Conservation (phyloP, 768 basidiomycete species). For the Albatrellus ellisii region DNA sequence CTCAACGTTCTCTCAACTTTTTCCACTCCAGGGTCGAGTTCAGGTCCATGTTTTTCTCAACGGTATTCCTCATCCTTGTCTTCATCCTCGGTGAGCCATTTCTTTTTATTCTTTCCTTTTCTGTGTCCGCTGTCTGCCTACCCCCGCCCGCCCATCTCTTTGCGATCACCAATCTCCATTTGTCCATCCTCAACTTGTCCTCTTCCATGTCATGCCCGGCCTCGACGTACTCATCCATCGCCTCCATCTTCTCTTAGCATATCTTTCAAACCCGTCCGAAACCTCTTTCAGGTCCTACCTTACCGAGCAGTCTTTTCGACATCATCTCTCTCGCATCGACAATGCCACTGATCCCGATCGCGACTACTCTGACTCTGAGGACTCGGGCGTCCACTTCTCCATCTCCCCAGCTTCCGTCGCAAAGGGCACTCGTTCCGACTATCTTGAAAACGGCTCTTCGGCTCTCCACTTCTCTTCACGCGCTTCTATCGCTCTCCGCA, state of each 20-base stretch:
- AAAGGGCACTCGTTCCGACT: conserved; percentile 10
- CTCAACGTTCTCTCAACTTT: conserved; percentile 32
- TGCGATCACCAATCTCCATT: conserved; percentile 8
- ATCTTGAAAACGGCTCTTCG: conserved; percentile 20
- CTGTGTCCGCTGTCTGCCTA: too few relatives aligned
- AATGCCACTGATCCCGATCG: conserved; percentile 53
- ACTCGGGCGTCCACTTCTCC: conserved; percentile 18
- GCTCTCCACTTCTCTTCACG: conserved; percentile 85
- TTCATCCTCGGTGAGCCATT: conserved; percentile 55
- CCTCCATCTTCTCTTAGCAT: conserved; percentile 40
- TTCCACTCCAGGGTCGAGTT: conserved; percentile 48
- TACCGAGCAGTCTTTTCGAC: conserved; percentile 95
- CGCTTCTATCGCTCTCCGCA: conserved; percentile 84
- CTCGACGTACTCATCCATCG: conserved; percentile 12
- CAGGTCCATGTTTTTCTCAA: conserved; percentile 55
- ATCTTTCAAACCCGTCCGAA: conserved; percentile 90
- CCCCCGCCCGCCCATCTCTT: too few relatives aligned
- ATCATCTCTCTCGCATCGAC: conserved; percentile 70
- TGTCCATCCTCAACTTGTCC: background rate
- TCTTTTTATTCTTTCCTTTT: conserved; percentile 9
- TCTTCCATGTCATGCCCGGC: conserved; percentile 2
- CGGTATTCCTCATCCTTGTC: conserved; percentile 55
- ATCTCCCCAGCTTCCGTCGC: conserved; percentile 12
- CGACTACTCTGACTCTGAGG: conserved; percentile 23
- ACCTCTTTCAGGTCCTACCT: conserved; percentile 89